Base-by-base conservation (phyloP, 352 stramenopile species). In the Albugo candida region DNA sequence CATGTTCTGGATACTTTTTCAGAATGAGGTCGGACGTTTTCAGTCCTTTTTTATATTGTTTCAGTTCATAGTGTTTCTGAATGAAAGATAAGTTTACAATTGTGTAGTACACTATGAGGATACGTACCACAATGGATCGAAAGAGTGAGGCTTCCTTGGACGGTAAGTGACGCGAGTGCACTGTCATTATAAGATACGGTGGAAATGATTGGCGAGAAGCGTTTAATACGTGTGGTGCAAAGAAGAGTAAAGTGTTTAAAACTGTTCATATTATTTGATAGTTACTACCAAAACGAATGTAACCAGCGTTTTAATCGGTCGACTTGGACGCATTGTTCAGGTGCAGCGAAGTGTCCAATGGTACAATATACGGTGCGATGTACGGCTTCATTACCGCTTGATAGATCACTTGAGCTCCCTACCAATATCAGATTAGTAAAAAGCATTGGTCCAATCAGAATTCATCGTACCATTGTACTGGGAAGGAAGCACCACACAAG, bases 21-120 rank as follows among this genome's bases (percentile, higher is more conserved):
- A 99, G 66, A 54, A 99, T 96, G 3, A 70, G 53, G 37, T 92
- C 88, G 20, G 93, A 84, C 17, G 87, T 78, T 57, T 98, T 98
- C 3, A 98, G 63, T 3, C 87, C 92, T 59, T 98, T 98, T 67
- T 98, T 98, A 78, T 98, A 98, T 60, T 97, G 85, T 64, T 98
- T 99, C 38, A 75, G 81, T 67, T 99, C 94, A 64, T 98, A 98
- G 59, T 91, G 93, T 83, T 97, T 97, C 70, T 84, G 56, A 19
- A 11, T n/a, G 38, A 43, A 8, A 8, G 8, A 19, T 24, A 10
- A 24, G 17, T 24, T 43, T 43, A 24, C 17, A n/a, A n/a, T 38
- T 39, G 5, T 17, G 14, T 18, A 10, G 13, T 16, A 27, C 3
- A 6, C 31, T 27, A 47, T 1, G 12, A 12, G 47, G 37, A 5